These are phyloP conservation scores for Vitellaria paradoxa DNA, from an alignment of 179 eudicot genomes.

Conservation along the genomic window DNA sequence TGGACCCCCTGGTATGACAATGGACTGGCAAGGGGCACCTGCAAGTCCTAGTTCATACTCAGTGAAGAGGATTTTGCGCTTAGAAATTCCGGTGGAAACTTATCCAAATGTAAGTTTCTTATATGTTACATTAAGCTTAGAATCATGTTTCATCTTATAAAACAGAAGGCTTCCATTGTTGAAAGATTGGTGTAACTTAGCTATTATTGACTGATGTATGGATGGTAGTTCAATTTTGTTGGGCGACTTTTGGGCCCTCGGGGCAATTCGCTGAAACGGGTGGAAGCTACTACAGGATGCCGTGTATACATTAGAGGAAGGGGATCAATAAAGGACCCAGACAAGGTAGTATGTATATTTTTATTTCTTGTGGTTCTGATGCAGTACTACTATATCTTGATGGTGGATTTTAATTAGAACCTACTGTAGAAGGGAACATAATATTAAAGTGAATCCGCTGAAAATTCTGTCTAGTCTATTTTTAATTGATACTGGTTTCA, in stretches of 20 bases:
- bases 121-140: background rate
- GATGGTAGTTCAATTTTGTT: conserved; percentile 51
- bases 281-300: conserved; percentile 58
- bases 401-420: conserved; percentile 1
- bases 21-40: conserved; percentile 72
- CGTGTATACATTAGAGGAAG: conserved; percentile 58
- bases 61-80: conserved; percentile 51
- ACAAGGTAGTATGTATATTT: conserved; percentile 31
- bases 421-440: background rate
- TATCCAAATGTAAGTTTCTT: conserved; percentile 48
- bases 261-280: conserved; percentile 59
- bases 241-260: conserved; percentile 68
- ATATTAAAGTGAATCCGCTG: background rate
- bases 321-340: conserved; percentile 59
- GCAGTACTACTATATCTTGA: background rate
- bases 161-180: background rate
- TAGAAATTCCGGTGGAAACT: conserved; percentile 56
- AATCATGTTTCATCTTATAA: background rate
- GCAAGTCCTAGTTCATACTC: conserved; percentile 57
- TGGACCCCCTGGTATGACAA: conserved; percentile 51
- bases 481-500: background rate
- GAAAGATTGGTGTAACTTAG: background rate
- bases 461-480: background rate
- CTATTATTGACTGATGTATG: conserved; percentile 8
- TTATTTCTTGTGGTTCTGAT: background rate